A percentile compares a stretch with the other conserved stretches of the same genome.
These are phyloP conservation scores for Picochlorum sp. DNA, from an alignment of 139 green algal genomes.

Conservation along the genomic window DNA sequence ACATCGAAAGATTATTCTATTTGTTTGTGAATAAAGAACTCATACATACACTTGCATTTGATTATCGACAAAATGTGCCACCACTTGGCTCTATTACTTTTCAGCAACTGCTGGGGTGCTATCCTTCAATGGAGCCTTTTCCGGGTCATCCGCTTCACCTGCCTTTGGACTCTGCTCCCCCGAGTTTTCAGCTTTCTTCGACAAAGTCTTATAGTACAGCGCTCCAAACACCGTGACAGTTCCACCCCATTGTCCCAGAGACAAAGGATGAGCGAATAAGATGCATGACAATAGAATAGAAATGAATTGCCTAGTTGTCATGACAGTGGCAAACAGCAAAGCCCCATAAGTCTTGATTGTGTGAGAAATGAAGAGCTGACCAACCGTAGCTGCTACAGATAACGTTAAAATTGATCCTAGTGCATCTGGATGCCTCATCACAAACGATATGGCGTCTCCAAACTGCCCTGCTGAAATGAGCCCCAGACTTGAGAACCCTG, in stretches of 20 bases:
- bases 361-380: slow-evolving; percentile 73
- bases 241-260: slow-evolving; percentile 45
- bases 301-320: slow-evolving; percentile 88
- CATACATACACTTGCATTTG: not conserved
- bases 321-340: slow-evolving; percentile 84
- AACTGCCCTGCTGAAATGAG: slow-evolving; percentile 47
- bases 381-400: slow-evolving; percentile 37
- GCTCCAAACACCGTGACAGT: slow-evolving; percentile 45
- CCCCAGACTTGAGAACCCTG: slow-evolving; percentile 35
- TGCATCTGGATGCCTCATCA: slow-evolving; percentile 38
- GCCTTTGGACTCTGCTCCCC: not conserved
- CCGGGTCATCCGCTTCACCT: not conserved
- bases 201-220: slow-evolving; percentile 46
- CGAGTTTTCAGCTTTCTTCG: not conserved
- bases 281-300: slow-evolving; percentile 82
- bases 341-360: slow-evolving; percentile 71
- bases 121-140: not conserved
- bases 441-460: slow-evolving; percentile 40
- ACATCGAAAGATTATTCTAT: not conserved
- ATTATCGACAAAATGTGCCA: not conserved
- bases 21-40: slow-evolving; percentile 3
- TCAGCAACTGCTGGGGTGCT: too few species aligned
- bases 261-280: slow-evolving; percentile 73
- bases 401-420: slow-evolving; percentile 43
- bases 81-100: not conserved